Conservation (phyloP, 805 yeast genomes). For the Candida incommunis region DNA sequence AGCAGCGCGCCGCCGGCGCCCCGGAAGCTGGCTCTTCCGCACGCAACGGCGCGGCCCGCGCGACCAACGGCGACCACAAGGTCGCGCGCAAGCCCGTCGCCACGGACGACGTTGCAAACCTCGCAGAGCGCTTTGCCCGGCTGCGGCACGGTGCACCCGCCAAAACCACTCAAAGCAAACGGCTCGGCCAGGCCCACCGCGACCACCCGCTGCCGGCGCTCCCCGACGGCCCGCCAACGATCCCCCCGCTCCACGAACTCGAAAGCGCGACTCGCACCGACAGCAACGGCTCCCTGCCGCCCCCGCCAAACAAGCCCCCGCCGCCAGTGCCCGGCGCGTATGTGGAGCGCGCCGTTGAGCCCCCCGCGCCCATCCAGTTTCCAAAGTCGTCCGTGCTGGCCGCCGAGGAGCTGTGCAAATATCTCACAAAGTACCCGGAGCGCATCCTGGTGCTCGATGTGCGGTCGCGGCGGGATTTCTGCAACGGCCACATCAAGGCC, state of each 20-base stretch:
- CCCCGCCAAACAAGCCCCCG: neutral
- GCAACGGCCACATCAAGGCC: conserved; percentile 46
- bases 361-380: neutral
- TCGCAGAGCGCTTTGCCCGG: neutral
- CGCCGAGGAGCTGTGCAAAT: conserved; percentile 1
- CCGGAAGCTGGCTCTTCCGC: neutral
- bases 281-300: neutral
- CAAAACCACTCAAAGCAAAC: neutral
- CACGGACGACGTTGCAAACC: neutral
- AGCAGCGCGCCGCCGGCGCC: neutral
- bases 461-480: conserved; percentile 46
- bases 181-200: neutral
- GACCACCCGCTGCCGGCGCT: neutral
- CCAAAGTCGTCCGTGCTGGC: neutral
- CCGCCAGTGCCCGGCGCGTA: neutral
- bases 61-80: neutral
- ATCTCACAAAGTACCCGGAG: neutral
- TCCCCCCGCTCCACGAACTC: neutral
- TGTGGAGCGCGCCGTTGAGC: neutral
- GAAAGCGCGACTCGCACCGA: neutral
- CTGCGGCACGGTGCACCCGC: neutral
- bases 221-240: neutral
- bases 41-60: neutral
- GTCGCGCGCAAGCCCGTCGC: neutral
- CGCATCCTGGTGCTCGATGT: conserved; percentile 54